These are phyloP conservation scores for Camelina neglecta DNA, from an alignment of 345 rosid species.

Conservation along the genomic window DNA sequence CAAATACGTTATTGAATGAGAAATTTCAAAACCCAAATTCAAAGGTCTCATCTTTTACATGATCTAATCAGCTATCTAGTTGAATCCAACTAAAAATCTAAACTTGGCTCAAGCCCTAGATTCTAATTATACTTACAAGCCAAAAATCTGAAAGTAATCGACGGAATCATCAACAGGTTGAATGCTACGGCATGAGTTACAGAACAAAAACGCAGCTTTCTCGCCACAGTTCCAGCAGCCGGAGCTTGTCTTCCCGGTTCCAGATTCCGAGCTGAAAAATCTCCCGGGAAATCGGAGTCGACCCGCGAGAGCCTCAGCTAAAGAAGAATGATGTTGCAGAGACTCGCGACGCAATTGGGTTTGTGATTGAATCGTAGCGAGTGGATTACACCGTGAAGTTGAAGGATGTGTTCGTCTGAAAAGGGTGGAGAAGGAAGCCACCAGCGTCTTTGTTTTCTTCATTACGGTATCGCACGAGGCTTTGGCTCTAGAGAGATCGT, in stretches of 20 bases:
- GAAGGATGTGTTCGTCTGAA: conserved; percentile 39
- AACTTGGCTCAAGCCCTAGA: background rate
- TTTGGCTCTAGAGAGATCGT: too few species aligned
- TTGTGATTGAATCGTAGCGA: conserved; percentile 15
- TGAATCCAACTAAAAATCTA: conserved; percentile 11
- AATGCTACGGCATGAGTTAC: conserved; percentile 69
- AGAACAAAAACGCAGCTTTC: conserved; percentile 60
- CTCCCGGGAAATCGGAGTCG: conserved; percentile 40
- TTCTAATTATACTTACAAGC: conserved; percentile 58
- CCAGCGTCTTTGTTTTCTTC: conserved; percentile 53
- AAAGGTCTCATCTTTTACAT: conserved; percentile 25
- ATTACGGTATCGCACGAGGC: background rate
- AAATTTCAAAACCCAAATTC: conserved; percentile 12
- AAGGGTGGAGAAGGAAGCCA: conserved; percentile 46
- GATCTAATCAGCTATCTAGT: background rate
- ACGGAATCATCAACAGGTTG: conserved; percentile 82
- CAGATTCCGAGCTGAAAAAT: conserved; percentile 48
- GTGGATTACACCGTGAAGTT: conserved; percentile 16
- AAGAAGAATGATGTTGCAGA: conserved; percentile 25
- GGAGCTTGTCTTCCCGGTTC: conserved; percentile 15
- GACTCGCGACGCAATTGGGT: conserved; percentile 38
- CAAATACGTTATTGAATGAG: background rate
- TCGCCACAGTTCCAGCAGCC: conserved; percentile 80
- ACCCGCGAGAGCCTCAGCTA: background rate
- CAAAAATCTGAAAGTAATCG: conserved; percentile 80